phyloP scores from a whole-genome alignment of 2,329 filamentous ascomycete species.

The Thelonectria olida region DNA sequence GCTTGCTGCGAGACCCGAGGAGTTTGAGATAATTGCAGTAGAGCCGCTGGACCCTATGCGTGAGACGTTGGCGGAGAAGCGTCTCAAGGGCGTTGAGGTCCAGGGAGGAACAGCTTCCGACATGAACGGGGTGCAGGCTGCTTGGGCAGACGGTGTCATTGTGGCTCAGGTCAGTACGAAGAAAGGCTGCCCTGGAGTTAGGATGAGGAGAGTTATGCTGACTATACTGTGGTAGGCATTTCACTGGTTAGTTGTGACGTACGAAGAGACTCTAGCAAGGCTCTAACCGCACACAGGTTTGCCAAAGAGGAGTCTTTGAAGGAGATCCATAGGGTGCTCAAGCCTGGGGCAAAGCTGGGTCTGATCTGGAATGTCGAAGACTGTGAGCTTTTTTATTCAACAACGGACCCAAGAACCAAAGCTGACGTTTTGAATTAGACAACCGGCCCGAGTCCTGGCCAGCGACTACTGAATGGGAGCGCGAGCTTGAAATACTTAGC shows the following conservation, averaged over 20 bases:
- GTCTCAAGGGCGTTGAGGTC: conserved; percentile 62
- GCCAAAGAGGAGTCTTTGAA: conserved; percentile 68
- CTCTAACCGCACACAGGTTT: conserved; percentile 62
- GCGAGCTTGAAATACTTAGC: conserved; percentile 67
- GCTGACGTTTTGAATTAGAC: conserved; percentile 53
- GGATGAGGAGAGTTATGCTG: conserved; percentile 9
- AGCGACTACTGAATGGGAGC: conserved; percentile 68
- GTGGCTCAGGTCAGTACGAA: conserved; percentile 69
- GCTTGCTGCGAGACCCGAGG: conserved; percentile 66
- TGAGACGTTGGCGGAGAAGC: conserved; percentile 66
- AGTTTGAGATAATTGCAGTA: conserved; percentile 68
- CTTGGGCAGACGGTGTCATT: conserved; percentile 71
- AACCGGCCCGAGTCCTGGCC: conserved; percentile 69
- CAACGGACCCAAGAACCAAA: too few relatives aligned
- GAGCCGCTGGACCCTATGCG: conserved; percentile 75
- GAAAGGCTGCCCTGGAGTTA: neutral
- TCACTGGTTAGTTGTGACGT: conserved; percentile 59
- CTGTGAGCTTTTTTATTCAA: conserved; percentile 55
- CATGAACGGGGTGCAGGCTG: conserved; percentile 61
- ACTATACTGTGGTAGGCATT: conserved; percentile 51
- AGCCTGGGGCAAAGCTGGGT: conserved; percentile 67
- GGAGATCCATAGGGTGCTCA: conserved; percentile 74
- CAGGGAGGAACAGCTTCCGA: conserved; percentile 65
- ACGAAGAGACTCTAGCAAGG: neutral
- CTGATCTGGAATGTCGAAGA: conserved; percentile 81